Evolutionary conservation across 1,139 yeast species (phyloP).

Genomic region (Suhomyces terraborum): DNA sequence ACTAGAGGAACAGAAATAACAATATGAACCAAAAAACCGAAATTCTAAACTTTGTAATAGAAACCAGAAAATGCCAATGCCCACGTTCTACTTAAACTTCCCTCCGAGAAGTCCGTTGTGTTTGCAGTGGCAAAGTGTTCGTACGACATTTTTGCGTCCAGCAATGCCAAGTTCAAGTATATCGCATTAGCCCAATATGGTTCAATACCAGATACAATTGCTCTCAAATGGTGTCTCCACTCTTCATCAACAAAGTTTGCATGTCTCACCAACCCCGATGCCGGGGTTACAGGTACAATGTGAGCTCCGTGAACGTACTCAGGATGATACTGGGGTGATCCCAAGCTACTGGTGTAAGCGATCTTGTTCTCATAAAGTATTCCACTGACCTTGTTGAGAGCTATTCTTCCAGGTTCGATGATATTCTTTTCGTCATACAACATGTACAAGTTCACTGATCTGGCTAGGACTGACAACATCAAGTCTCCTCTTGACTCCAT

Average conservation of each 20-base stretch:
- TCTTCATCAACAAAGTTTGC: conserved; percentile 75
- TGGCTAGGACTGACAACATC: background rate
- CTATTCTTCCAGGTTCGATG: conserved; percentile 57
- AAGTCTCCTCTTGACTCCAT: background rate
- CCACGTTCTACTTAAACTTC: conserved; percentile 92
- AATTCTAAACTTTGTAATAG: no score
- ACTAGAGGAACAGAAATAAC: no score
- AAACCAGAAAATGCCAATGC: conserved; percentile 63
- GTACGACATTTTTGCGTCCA: conserved; percentile 68
- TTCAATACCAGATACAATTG: no score
- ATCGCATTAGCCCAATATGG: conserved; percentile 92
- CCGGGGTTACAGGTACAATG: conserved; percentile 88
- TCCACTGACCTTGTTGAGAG: conserved; percentile 72
- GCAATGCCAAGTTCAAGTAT: conserved; percentile 74
- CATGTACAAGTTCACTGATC: conserved; percentile 52
- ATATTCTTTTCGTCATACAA: conserved; percentile 57
- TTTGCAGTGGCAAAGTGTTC: conserved; percentile 64
- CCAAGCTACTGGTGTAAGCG: conserved; percentile 91
- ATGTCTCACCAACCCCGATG: conserved; percentile 72
- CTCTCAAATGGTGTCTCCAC: conserved; percentile 67
- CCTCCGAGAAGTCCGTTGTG: conserved; percentile 67
- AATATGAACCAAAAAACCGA: no score
- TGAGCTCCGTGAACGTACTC: conserved; percentile 96
- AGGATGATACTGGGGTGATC: conserved; percentile 41
- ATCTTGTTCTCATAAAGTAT: conserved; percentile 83